Base-by-base conservation (phyloP, 2,329 filamentous ascomycete genomes). In the Diaporthe vaccinii region DNA sequence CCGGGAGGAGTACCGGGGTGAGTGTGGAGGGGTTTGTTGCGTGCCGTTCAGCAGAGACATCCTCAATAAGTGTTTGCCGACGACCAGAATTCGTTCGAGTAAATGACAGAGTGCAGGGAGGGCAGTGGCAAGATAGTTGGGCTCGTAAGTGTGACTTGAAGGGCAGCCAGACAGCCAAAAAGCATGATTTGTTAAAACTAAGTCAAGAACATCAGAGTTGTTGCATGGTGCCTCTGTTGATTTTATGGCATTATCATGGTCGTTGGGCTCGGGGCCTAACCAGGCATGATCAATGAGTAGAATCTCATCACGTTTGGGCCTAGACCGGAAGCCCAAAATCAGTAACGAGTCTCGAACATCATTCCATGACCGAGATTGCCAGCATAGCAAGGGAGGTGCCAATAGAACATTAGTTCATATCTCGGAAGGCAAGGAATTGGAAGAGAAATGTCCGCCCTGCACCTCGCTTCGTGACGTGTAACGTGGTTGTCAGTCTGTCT, bases 11-110 rank as follows among this genome's bases (percentile, higher is more conserved):
- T 10, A 49, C 20, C 69, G 28, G 22, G 69, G 69, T 20, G 69
- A 72, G 1, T 72, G 14, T 7, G 69, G 69, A 49, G 69, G 69
- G 4, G 69, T 72, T 14, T 72, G 69, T 59, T 72, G 57, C 0
- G 69, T 39, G 55, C 22, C 34, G 3, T 53, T 31, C 10, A 72
- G 69, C 7, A 61, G 44, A 34, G 69, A 53, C 69, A 72, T 72
- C 31, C 2, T 34, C 17, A 31, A n/a, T n/a, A 1, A 14, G 3
- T 58, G 44, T 10, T 7, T 1, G 28, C 5, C 3, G 57, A 22
- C 22, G 9, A 9, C 14, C 15, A 15, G 4, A 8, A 28, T 9
- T 5, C 10, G n/a, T 12, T 39, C 4, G 22, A 17, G 25, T 39
- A 5, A 22, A 57, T 17, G 44, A 49, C 41, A 49, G 14, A 9